A percentile compares a stretch with the other conserved stretches of the same genome.
Conservation (phyloP, 768 basidiomycete species). For the Amanita brunnescens region DNA sequence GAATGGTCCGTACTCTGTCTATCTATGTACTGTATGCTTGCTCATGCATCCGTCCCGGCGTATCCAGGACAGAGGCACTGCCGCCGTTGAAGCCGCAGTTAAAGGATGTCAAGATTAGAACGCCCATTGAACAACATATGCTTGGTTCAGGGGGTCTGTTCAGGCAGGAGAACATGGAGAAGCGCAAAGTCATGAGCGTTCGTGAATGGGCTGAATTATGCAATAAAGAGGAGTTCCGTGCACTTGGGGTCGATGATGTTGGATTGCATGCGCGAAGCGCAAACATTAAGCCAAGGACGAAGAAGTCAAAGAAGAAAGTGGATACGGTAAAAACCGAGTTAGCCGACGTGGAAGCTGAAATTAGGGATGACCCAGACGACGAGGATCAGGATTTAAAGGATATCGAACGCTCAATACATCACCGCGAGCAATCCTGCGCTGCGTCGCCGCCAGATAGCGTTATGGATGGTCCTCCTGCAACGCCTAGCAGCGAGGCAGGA, state of each 20-base stretch:
- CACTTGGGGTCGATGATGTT: conserved; percentile 65
- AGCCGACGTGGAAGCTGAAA: conserved; percentile 23
- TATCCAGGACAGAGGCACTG: conserved; percentile 54
- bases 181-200: conserved; percentile 72
- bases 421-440: conserved; percentile 14
- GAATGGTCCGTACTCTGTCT: conserved; percentile 63
- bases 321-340: conserved; percentile 29
- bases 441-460: conserved; percentile 34
- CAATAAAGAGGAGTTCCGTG: conserved; percentile 57
- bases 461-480: conserved; percentile 20
- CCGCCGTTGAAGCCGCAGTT: conserved; percentile 70
- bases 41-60: conserved; percentile 18
- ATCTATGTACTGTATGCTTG: conserved; percentile 10
- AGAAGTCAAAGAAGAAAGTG: conserved; percentile 36
- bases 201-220: conserved; percentile 85
- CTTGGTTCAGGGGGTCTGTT: conserved; percentile 80
- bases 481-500: conserved; percentile 17
- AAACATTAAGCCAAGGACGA: conserved; percentile 24
- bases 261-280: conserved; percentile 39
- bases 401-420: conserved; percentile 13
- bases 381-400: conserved; percentile 20
- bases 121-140: conserved; percentile 93
- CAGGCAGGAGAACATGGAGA: conserved; percentile 86
- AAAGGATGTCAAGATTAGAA: conserved; percentile 65
- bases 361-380: conserved; percentile 44